A percentile compares a stretch with the other conserved stretches of the same genome.
phyloP scores from a whole-genome alignment of 2,329 filamentous ascomycete species.

The Scedosporium apiospermum region DNA sequence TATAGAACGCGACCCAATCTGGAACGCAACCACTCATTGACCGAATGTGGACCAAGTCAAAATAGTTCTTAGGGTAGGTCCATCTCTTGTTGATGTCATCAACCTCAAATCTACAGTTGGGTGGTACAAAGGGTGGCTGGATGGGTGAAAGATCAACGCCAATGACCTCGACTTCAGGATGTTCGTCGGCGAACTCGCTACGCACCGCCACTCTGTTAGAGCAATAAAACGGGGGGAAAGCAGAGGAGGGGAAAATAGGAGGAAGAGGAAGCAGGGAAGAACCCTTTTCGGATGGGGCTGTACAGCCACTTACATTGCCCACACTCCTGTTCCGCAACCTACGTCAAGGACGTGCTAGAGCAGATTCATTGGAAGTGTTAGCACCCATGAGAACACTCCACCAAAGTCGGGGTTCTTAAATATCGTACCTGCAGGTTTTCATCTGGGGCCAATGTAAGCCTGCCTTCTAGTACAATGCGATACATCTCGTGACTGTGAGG shows the following conservation, averaged over 20 bases:
- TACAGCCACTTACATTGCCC: conserved; percentile 19
- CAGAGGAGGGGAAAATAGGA: no score
- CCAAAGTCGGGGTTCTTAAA: no score
- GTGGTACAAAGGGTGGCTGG: conserved; percentile 46
- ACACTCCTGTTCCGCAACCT: conserved; percentile 27
- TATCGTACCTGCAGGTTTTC: no score
- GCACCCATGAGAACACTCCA: no score
- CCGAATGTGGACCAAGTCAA: conserved; percentile 52
- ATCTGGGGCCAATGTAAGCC: background rate
- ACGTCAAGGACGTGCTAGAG: conserved; percentile 22
- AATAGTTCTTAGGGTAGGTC: conserved; percentile 35
- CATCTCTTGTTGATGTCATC: conserved; percentile 48
- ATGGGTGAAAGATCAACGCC: conserved; percentile 50
- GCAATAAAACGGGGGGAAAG: background rate
- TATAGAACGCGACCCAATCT: conserved; percentile 42
- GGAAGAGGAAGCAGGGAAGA: no score
- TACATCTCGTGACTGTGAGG: no score
- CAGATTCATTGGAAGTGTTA: background rate
- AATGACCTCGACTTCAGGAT: conserved; percentile 35
- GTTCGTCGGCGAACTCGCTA: conserved; percentile 23
- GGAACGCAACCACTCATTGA: conserved; percentile 42
- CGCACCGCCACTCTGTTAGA: background rate
- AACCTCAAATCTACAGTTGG: conserved; percentile 55
- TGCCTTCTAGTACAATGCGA: no score
- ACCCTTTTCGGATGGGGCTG: no score